Conservation (phyloP, 306 rosid genomes). For the Cucurbita argyrosperma region DNA sequence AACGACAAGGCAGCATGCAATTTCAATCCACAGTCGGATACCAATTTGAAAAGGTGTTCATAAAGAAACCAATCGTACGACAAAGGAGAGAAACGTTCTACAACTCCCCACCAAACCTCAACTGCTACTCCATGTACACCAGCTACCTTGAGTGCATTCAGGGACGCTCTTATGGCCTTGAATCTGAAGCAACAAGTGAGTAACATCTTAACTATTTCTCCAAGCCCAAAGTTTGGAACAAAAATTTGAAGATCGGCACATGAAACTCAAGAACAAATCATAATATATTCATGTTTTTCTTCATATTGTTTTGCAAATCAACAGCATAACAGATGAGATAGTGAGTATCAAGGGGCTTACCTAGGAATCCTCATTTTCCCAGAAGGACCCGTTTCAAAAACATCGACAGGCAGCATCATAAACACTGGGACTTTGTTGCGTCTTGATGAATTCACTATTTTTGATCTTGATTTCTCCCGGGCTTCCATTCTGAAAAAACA, state of each 20-base stretch:
- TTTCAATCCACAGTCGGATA: constrained; percentile 21
- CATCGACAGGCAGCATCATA: constrained; percentile 23
- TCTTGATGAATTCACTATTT: constrained; percentile 1
- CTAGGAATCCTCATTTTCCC: constrained; percentile 12
- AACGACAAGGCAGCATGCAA: constrained; percentile 30
- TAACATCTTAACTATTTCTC: constrained; percentile 1
- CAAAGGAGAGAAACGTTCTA: constrained; percentile 24
- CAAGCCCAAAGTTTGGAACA: background rate
- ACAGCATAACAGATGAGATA: background rate
- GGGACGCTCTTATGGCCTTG: constrained; percentile 21
- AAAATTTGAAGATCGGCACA: background rate
- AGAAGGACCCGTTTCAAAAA: constrained; percentile 13
- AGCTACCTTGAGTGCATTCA: constrained; percentile 26
- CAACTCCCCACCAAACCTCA: constrained; percentile 34
- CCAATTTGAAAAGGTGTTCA: constrained; percentile 18
- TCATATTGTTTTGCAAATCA: background rate
- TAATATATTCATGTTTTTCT: background rate
- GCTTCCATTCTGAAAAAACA: constrained; percentile 19
- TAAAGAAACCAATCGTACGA: constrained; percentile 22
- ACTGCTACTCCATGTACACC: constrained; percentile 33
- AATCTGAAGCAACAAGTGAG: constrained; percentile 12
- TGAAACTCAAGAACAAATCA: background rate
- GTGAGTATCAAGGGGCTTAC: constrained; percentile 6
- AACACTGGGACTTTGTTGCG: constrained; percentile 14
- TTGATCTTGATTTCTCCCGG: constrained; percentile 14